These are phyloP conservation scores for Phylloboletellus chloephorus DNA, from an alignment of 1,284 basidiomycete species.

Conservation along the genomic window DNA sequence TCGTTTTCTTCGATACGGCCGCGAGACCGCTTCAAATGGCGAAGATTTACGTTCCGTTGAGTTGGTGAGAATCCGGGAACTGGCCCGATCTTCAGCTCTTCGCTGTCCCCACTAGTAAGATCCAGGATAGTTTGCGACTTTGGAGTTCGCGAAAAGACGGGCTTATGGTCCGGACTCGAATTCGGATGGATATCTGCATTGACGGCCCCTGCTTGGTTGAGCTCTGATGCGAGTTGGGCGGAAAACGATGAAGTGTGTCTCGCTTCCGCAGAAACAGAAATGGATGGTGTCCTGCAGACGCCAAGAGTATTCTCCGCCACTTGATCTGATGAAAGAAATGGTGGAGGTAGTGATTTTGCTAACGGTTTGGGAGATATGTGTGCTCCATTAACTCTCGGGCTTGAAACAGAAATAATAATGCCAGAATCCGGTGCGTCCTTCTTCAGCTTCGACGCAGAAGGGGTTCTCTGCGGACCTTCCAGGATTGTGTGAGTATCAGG, in stretches of 20 bases:
- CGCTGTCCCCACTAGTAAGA: slow-evolving; percentile 1
- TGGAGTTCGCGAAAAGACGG: slow-evolving; percentile 16
- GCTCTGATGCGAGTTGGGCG: slow-evolving; percentile 11
- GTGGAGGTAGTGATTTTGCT: not conserved
- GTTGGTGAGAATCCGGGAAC: slow-evolving; percentile 21
- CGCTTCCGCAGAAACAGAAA: slow-evolving; percentile 8
- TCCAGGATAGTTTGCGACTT: slow-evolving; percentile 26
- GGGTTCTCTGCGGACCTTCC: slow-evolving; percentile 1
- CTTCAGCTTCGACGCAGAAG: slow-evolving; percentile 6
- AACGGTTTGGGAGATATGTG: slow-evolving; percentile 7
- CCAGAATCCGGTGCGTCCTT: slow-evolving; percentile 12
- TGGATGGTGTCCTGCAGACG: slow-evolving; percentile 4
- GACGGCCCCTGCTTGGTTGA: slow-evolving; percentile 3
- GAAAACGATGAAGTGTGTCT: slow-evolving; percentile 7
- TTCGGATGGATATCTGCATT: not conserved
- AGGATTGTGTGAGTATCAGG: slow-evolving; percentile 2
- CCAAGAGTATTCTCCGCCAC: not conserved
- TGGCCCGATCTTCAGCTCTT: slow-evolving; percentile 25
- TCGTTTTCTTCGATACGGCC: slow-evolving; percentile 24
- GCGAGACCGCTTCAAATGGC: slow-evolving; percentile 27
- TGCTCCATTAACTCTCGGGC: not conserved
- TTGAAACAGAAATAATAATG: slow-evolving; percentile 13
- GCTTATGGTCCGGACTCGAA: slow-evolving; percentile 11
- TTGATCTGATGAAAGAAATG: not conserved
- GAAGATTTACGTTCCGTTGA: slow-evolving; percentile 29